Percentiles rank a stretch among this genome's conserved stretches.
phyloP scores from a whole-genome alignment of 805 yeast species.

The Metschnikowia reukaufii region DNA sequence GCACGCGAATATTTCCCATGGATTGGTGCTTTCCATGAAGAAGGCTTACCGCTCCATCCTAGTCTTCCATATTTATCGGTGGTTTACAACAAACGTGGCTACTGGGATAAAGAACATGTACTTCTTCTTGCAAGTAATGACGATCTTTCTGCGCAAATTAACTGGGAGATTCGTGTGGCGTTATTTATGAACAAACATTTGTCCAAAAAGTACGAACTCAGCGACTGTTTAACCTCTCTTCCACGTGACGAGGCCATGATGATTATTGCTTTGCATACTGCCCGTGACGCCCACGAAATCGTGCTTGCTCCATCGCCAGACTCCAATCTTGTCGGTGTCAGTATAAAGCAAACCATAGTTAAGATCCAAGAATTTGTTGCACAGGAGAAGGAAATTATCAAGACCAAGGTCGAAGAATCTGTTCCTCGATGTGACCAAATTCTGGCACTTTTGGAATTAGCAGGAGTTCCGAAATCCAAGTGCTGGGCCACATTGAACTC shows the following conservation, averaged over 20 bases:
- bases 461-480: not conserved
- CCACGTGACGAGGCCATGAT: conserved; percentile 7
- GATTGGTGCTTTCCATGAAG: conserved; percentile 7
- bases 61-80: conserved; percentile 8
- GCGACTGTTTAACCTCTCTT: not conserved
- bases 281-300: conserved; percentile 2
- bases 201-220: not conserved
- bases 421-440: conserved; percentile 1
- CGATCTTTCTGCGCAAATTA: conserved; percentile 4
- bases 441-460: not conserved
- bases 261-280: conserved; percentile 7
- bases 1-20: conserved; percentile 10
- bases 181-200: not conserved
- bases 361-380: conserved; percentile 1
- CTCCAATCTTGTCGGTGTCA: conserved; percentile 1
- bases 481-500: not conserved
- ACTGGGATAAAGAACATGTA: conserved; percentile 6
- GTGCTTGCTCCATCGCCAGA: conserved; percentile 7
- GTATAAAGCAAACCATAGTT: not conserved
- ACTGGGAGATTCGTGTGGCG: conserved; percentile 12
- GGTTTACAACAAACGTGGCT: conserved; percentile 4
- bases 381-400: not conserved
- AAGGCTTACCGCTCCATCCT: conserved; percentile 3
- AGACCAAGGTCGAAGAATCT: not conserved
- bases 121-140: conserved; percentile 8